phyloP scores from a whole-genome alignment of 2,329 filamentous ascomycete genomes.

The Colletotrichum caudatum region DNA sequence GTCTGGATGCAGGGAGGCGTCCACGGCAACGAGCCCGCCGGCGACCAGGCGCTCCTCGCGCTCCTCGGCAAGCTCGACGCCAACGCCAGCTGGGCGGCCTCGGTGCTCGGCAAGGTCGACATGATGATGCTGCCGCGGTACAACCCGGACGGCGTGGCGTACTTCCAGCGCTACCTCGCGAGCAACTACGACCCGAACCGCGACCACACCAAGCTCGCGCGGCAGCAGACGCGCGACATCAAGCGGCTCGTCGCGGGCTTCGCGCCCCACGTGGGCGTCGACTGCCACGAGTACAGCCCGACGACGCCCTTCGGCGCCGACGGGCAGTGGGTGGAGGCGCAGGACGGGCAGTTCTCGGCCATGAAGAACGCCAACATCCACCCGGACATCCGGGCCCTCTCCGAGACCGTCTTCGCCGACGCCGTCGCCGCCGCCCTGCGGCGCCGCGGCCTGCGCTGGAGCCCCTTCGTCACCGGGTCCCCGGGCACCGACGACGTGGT shows the following conservation, averaged over 20 bases:
- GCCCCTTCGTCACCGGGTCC: slow-evolving; percentile 47
- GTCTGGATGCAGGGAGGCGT: slow-evolving; percentile 51
- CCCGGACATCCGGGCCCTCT: slow-evolving; percentile 46
- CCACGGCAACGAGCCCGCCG: slow-evolving; percentile 51
- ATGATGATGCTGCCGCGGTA: slow-evolving; percentile 49
- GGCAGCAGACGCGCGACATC: slow-evolving; percentile 49
- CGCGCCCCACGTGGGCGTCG: slow-evolving; percentile 48
- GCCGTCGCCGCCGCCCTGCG: slow-evolving; percentile 48
- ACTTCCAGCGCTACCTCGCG: slow-evolving; percentile 49
- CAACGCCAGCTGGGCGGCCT: slow-evolving; percentile 47
- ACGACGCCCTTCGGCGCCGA: slow-evolving; percentile 43
- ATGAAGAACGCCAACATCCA: slow-evolving; percentile 53
- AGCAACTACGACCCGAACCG: slow-evolving; percentile 50
- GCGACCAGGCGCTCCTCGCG: slow-evolving; percentile 49
- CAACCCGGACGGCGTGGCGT: slow-evolving; percentile 51
- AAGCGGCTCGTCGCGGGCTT: slow-evolving; percentile 48
- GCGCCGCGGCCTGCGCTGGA: slow-evolving; percentile 46
- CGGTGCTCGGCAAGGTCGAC: slow-evolving; percentile 47
- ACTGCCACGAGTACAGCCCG: slow-evolving; percentile 50
- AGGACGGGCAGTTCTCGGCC: slow-evolving; percentile 50
- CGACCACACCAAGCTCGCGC: slow-evolving; percentile 50
- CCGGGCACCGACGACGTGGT: slow-evolving; percentile 28
- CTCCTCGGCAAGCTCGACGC: slow-evolving; percentile 49
- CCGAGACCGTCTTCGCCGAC: slow-evolving; percentile 47
- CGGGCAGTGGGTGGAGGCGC: slow-evolving; percentile 44